phyloP scores from a whole-genome alignment of 345 rosid genomes.

The Eutrema yunnanense region DNA sequence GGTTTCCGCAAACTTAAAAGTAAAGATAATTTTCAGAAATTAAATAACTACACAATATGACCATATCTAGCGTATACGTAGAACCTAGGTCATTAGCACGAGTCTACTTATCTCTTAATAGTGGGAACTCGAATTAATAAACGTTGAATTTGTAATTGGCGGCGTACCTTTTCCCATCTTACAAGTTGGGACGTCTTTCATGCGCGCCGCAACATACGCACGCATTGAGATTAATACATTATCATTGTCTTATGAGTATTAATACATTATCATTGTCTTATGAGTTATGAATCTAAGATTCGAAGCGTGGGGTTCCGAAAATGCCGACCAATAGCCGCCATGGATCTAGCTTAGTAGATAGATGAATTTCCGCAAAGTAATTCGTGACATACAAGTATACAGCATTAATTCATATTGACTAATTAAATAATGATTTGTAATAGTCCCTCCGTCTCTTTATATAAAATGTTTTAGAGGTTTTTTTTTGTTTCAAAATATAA shows the following conservation, averaged over 20 bases:
- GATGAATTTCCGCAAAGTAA: not conserved
- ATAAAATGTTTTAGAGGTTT: no score
- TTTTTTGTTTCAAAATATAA: no score
- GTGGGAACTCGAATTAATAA: not conserved
- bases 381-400: not conserved
- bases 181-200: slow-evolving; percentile 1
- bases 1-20: not conserved
- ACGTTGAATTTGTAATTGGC: not conserved
- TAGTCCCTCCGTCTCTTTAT: no score
- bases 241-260: not conserved
- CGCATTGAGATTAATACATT: not conserved
- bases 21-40: not conserved
- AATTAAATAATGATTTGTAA: not conserved
- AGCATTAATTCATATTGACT: no score
- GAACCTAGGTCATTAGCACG: not conserved
- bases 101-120: not conserved
- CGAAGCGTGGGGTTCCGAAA: not conserved
- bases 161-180: slow-evolving; percentile 6
- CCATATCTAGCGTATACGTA: not conserved
- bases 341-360: not conserved
- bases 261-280: not conserved
- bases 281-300: not conserved
- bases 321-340: not conserved
- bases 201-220: slow-evolving; percentile 9
- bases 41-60: not conserved